Percentiles rank a stretch among this genome's conserved stretches.
These are phyloP conservation scores for Cytospora schulzeri DNA, from an alignment of 2,329 filamentous ascomycete species.

Conservation along the genomic window DNA sequence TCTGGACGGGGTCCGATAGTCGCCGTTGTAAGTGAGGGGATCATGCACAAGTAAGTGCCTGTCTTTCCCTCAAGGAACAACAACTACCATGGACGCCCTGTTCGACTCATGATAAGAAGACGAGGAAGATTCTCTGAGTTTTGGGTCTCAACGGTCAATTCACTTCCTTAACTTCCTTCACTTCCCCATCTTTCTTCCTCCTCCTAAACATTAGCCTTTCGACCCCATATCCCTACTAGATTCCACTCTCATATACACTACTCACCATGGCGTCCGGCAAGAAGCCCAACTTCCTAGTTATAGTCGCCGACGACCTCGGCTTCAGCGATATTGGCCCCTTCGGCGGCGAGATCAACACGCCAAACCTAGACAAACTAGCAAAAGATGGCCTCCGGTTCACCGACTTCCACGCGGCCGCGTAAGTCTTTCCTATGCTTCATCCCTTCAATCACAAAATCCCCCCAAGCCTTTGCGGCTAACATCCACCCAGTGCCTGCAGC, in stretches of 20 bases:
- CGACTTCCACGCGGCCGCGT: conserved; percentile 64
- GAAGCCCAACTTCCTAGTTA: conserved; percentile 39
- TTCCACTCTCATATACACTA: background rate
- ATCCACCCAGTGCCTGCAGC: conserved; percentile 56
- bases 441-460: too few relatives aligned
- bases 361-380: conserved; percentile 35
- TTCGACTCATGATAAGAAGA: background rate
- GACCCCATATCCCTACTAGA: too few relatives aligned
- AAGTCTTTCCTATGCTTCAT: background rate
- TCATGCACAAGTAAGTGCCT: background rate
- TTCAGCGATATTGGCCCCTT: conserved; percentile 38
- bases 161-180: background rate
- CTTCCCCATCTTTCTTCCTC: too few relatives aligned
- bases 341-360: conserved; percentile 39
- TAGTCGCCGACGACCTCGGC: conserved; percentile 40
- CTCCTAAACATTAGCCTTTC: too few relatives aligned
- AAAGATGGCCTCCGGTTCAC: conserved; percentile 59
- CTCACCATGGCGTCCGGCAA: conserved; percentile 19
- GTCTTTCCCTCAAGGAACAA: background rate
- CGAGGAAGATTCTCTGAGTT: background rate
- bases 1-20: conserved; percentile 10
- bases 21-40: conserved; percentile 6
- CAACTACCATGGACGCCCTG: background rate
- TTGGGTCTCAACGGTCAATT: background rate
- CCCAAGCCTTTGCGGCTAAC: background rate